phyloP scores from a whole-genome alignment of 345 rosid species.

The Salix brachista region DNA sequence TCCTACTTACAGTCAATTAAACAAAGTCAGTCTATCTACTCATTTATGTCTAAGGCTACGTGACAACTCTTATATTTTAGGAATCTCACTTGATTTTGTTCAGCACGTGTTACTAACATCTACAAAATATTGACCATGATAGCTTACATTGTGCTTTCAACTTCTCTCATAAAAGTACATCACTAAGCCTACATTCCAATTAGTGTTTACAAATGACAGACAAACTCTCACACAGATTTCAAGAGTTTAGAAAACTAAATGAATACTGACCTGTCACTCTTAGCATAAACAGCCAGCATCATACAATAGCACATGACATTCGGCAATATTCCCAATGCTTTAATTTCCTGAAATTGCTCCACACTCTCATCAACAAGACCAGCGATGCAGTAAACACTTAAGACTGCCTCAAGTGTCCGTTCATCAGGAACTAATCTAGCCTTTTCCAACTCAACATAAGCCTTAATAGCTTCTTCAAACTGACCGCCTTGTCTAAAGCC shows the following conservation, averaged over 20 bases:
- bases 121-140: not conserved
- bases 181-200: not conserved
- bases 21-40: not conserved
- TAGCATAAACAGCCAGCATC: conserved; percentile 91
- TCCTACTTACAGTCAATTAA: not conserved
- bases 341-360: conserved; percentile 91
- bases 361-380: conserved; percentile 84
- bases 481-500: conserved; percentile 83
- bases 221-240: conserved; percentile 5
- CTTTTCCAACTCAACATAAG: conserved; percentile 85
- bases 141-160: not conserved
- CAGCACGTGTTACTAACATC: not conserved
- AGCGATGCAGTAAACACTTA: conserved; percentile 76
- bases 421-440: conserved; percentile 77
- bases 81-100: not conserved
- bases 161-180: not conserved
- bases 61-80: not conserved
- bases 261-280: conserved; percentile 60
- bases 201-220: not conserved
- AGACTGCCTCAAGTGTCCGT: conserved; percentile 82
- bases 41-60: not conserved
- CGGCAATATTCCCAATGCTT: conserved; percentile 67
- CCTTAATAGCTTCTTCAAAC: conserved; percentile 89
- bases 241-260: conserved; percentile 1
- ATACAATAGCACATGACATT: conserved; percentile 89